Conservation (phyloP, 148 eudicot species). For the Linanthus parryae region DNA sequence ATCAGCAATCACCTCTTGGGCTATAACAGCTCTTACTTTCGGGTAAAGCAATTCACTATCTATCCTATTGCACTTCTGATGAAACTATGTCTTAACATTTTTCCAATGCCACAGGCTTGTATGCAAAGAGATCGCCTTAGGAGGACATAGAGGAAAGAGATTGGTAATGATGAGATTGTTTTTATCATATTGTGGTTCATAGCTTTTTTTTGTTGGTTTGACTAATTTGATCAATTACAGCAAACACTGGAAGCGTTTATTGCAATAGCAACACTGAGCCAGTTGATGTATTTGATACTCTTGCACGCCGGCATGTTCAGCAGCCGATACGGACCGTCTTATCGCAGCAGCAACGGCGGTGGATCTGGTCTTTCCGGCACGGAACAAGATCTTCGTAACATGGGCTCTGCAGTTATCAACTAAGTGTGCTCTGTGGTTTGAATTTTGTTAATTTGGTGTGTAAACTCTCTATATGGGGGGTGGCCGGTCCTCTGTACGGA, state of each 20-base stretch:
- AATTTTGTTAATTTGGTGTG: no score
- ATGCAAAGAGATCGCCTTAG: slow-evolving; percentile 71
- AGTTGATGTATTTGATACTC: slow-evolving; percentile 49
- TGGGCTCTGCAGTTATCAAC: no score
- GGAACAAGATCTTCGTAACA: no score
- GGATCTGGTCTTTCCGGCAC: no score
- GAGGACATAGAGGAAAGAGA: slow-evolving; percentile 72
- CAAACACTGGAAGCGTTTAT: slow-evolving; percentile 51
- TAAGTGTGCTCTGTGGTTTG: no score
- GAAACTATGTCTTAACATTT: not conserved
- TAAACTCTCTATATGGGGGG: no score
- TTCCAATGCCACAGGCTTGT: slow-evolving; percentile 30
- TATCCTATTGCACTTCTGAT: not conserved
- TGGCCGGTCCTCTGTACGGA: no score
- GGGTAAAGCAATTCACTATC: slow-evolving; percentile 26
- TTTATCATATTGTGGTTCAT: not conserved
- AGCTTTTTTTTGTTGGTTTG: not conserved
- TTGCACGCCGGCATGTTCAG: slow-evolving; percentile 56
- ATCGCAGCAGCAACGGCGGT: not conserved
- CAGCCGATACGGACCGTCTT: slow-evolving; percentile 33
- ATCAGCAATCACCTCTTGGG: slow-evolving; percentile 47
- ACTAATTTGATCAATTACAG: slow-evolving; percentile 14
- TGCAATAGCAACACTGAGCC: slow-evolving; percentile 46
- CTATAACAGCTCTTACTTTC: slow-evolving; percentile 47
- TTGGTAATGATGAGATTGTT: slow-evolving; percentile 19